Evolutionary conservation across 768 basidiomycete genomes (phyloP).

Genomic region (Mycena olivaceomarginata): DNA sequence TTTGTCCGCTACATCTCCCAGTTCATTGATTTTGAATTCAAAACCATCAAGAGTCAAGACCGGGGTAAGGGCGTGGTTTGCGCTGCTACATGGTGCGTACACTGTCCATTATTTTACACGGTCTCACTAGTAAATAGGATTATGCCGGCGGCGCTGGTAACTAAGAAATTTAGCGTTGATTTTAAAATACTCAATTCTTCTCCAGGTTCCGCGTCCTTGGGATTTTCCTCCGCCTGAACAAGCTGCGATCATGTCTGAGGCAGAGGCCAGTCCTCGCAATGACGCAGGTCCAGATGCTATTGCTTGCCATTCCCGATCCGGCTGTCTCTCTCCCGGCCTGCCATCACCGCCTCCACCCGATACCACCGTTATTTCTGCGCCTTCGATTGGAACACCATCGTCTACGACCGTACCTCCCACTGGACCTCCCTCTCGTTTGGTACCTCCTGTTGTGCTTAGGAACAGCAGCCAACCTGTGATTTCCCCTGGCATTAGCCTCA

Average conservation of each 20-base stretch:
- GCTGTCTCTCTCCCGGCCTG: conserved; percentile 11
- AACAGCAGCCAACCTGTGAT: conserved; percentile 30
- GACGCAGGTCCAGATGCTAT: not conserved
- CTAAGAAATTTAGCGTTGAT: not conserved
- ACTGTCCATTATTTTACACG: not conserved
- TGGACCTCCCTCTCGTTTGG: conserved; percentile 39
- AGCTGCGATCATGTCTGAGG: conserved; percentile 45
- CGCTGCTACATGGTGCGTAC: conserved; percentile 88
- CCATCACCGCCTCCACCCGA: conserved; percentile 5
- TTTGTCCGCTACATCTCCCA: conserved; percentile 88
- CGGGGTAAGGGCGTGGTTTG: conserved; percentile 88
- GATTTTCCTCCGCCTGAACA: conserved; percentile 75
- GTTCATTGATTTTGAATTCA: conserved; percentile 87
- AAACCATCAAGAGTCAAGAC: conserved; percentile 76
- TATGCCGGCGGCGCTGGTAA: conserved; percentile 84
- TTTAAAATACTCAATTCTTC: conserved; percentile 16
- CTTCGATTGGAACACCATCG: not conserved
- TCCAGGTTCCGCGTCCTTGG: conserved; percentile 84
- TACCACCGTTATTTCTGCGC: conserved; percentile 2
- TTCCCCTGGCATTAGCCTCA: conserved; percentile 30
- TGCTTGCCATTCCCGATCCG: conserved; percentile 34
- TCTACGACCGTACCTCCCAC: conserved; percentile 47
- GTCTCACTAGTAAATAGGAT: conserved; percentile 65
- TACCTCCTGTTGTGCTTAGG: conserved; percentile 28
- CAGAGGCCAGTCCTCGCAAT: not conserved